Conservation (phyloP, 2,329 filamentous ascomycete species). For the Neopestalotiopsis rosae region DNA sequence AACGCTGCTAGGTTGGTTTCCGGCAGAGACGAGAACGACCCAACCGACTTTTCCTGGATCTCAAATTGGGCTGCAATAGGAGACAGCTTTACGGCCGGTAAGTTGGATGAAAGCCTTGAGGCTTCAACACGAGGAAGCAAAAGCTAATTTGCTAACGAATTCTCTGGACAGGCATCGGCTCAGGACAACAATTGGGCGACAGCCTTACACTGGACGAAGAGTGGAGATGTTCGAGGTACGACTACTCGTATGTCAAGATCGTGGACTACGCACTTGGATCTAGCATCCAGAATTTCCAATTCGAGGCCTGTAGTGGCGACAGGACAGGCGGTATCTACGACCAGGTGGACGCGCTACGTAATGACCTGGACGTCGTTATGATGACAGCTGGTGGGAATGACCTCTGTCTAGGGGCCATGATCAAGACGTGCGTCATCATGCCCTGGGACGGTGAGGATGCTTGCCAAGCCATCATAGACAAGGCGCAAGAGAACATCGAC, state of each 20-base stretch:
- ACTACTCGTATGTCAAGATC: background rate
- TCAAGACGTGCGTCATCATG: slow-evolving; percentile 29
- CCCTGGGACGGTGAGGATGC: slow-evolving; percentile 18
- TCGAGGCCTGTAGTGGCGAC: slow-evolving; percentile 34
- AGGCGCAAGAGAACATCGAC: slow-evolving; percentile 33
- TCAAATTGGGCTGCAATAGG: slow-evolving; percentile 40
- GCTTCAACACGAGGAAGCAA: too few relatives aligned
- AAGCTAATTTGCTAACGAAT: too few relatives aligned
- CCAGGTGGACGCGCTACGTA: slow-evolving; percentile 31
- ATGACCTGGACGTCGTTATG: slow-evolving; percentile 38
- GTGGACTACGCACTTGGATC: slow-evolving; percentile 17
- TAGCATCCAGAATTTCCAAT: slow-evolving; percentile 34
- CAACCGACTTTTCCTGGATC: slow-evolving; percentile 33
- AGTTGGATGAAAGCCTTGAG: too few relatives aligned
- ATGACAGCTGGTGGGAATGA: slow-evolving; percentile 45
- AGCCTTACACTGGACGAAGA: background rate
- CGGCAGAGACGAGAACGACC: slow-evolving; percentile 27
- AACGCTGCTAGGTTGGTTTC: slow-evolving; percentile 18
- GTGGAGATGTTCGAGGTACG: background rate
- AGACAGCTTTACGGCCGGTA: slow-evolving; percentile 43
- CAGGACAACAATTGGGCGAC: slow-evolving; percentile 29
- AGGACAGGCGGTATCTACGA: slow-evolving; percentile 32
- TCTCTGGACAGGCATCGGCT: slow-evolving; percentile 29
- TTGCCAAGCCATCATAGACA: slow-evolving; percentile 29
- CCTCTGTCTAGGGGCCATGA: slow-evolving; percentile 36